Evolutionary conservation across 306 rosid species (phyloP).

Genomic region (Rosa lucieae): DNA sequence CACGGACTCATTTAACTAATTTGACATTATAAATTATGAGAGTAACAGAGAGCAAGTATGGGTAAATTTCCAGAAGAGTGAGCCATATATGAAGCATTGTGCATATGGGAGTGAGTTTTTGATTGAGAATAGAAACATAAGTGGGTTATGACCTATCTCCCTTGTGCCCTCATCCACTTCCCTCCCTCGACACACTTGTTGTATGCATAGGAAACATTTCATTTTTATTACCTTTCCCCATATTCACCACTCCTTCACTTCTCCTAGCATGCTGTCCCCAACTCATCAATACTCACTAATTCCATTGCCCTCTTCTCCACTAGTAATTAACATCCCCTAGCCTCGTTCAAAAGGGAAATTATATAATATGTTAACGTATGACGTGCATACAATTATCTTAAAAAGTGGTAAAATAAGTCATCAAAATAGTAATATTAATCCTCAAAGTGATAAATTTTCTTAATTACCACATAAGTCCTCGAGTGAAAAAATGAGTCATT

Average conservation of each 20-base stretch:
- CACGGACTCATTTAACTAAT: neutral
- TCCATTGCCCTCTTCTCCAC: conserved; percentile 36
- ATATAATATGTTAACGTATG: too few species aligned
- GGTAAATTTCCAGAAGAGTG: conserved; percentile 19
- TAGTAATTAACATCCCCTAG: neutral
- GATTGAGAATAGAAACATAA: conserved; percentile 59
- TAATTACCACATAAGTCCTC: too few species aligned
- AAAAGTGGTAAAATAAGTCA: too few species aligned
- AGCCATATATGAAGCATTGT: conserved; percentile 43
- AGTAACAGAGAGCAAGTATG: conserved; percentile 31
- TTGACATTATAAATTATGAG: neutral
- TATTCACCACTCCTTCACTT: conserved; percentile 46
- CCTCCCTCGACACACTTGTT: conserved; percentile 62
- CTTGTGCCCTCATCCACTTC: conserved; percentile 56
- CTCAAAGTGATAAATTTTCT: too few species aligned
- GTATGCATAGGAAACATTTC: conserved; percentile 69
- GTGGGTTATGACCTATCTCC: conserved; percentile 47
- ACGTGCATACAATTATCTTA: too few species aligned
- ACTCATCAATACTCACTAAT: conserved; percentile 40
- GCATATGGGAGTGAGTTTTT: conserved; percentile 32
- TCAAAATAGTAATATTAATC: too few species aligned
- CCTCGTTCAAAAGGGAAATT: neutral
- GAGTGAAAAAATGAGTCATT: too few species aligned
- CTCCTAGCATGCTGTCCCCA: conserved; percentile 68
- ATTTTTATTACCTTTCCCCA: conserved; percentile 56